phyloP scores from a whole-genome alignment of 164 flowering plant species.

The Nelumbo lutea region DNA sequence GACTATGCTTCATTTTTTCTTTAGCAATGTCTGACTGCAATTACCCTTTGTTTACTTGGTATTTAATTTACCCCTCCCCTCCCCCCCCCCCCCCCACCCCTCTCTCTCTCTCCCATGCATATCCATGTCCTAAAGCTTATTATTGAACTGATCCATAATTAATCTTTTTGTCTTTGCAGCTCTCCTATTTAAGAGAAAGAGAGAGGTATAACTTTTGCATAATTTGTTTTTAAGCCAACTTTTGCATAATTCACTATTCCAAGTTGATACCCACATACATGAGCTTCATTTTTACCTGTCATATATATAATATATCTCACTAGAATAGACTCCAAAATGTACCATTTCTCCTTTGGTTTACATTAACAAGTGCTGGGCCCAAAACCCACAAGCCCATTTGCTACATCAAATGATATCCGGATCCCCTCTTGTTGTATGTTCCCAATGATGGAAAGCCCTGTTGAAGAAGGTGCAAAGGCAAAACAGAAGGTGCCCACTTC shows the following conservation, averaged over 20 bases:
- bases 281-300: background rate
- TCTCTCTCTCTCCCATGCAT: background rate
- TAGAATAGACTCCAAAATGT: background rate
- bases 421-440: conserved; percentile 94
- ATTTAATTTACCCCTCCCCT: background rate
- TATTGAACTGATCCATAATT: no score
- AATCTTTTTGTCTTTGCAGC: no score
- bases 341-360: background rate
- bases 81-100: background rate
- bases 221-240: no score
- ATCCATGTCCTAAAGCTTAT: no score
- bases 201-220: no score
- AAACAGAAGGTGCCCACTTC: conserved; percentile 81
- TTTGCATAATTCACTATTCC: no score
- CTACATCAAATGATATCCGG: conserved; percentile 70
- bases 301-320: background rate
- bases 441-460: conserved; percentile 80
- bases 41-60: no score
- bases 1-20: background rate
- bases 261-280: no score
- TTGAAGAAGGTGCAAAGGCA: conserved; percentile 68
- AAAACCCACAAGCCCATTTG: conserved; percentile 82
- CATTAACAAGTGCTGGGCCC: conserved; percentile 75
- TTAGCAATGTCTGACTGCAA: background rate
- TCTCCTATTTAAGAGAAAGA: no score